Evolutionary conservation across 495 filamentous ascomycete species (phyloP), one percentile per base, ranked within the genome.

Genomic region (Aspergillus asperescens): DNA sequence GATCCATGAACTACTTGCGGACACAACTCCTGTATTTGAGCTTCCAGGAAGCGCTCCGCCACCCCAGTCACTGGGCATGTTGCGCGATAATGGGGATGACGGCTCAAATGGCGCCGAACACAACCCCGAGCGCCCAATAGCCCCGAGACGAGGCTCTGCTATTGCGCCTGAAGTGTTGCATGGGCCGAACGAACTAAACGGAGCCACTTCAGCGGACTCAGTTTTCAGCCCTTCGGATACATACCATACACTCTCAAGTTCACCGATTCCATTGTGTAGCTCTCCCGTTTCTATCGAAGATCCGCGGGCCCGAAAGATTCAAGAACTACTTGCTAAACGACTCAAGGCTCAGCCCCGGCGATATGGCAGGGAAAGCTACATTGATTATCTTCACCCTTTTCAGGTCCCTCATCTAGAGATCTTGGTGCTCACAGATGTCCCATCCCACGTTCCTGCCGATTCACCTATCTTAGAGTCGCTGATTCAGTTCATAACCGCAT

Each of bases 371-470:
- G 62, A 66, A 45, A 66, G 59, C 41, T 63, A 61, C 35, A 63
- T 72, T 22, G 70, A 69, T 13, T 72, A 71, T 34, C 62, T 86
- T 8, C 81, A 81, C 56, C 78, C 79, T n/a, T 80, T 73, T 16
- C 74, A 80, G 62, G 59, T 82, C 5, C 77, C 80, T 3, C 74
- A 80, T 51, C 55, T 81, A n/a, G 72, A 79, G 44, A 78, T 77
- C 0, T 58, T 86, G 13, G 72, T 79, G 0, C 56, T 86, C 51
- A 84, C 80, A 9, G 77, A 82, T 62, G 77, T 86, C 13, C 82
- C 82, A 3, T 74, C 75, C 5, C 72, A 75, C 46, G 72, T 79
- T 7, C 56, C 65, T 4, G 62, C 66, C 6, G 67, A 66, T 25
- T 77, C 74, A 1, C 62, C 72, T 5, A 65, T 78, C 1, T 35